Evolutionary conservation across 208 protist genomes (phyloP), one percentile per base, ranked within the genome.

Genomic region (Acanthamoeba castellanii): DNA sequence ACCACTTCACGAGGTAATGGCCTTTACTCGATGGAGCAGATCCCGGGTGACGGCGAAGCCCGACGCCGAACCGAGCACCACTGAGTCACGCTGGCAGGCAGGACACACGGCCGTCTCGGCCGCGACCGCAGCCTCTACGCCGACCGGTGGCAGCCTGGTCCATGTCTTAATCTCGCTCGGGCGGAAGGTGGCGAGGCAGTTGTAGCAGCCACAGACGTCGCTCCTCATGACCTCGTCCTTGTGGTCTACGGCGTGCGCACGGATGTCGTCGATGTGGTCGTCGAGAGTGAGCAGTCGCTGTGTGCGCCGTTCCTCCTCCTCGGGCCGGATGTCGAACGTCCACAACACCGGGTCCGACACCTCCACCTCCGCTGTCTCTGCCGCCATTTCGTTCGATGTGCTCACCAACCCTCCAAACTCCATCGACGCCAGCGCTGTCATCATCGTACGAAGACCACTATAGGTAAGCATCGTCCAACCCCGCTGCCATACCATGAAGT

Each of bases 391-490:
- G 34, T 92, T 92, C 20, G 85, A 92, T 30, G 85, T 92, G 34
- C 85, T 92, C 32, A 92, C 64, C 85, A 92, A 27, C 30, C 85
- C 85, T 30, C 85, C 85, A 74, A 92, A 92, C 34, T 74, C 59
- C 64, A 92, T 68, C 50, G 78, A 87, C 78, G n/a, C 42, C 27
- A 61, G 32, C 52, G 78, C 78, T 87, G 76, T 34, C 9, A 30
- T 0, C 25, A 85, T 59, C 5, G 14, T 6, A 13, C 6, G 7
- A 82, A 50, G 14, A 20, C 13, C 20, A 37, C 14, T 42, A 42
- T 82, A 37, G 37, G 72, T 9, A 11, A 57, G 34, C 16, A 52
- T 32, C 37, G 37, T 3, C 6, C 37, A 87, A 7, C 0, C 9
- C 50, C 61, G 11, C 1, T 42, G 47, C 2, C 16, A n/a, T 3